Evolutionary conservation across 768 basidiomycete species (phyloP), one percentile per base, ranked within the genome.

Genomic region (Suillus subaureus): DNA sequence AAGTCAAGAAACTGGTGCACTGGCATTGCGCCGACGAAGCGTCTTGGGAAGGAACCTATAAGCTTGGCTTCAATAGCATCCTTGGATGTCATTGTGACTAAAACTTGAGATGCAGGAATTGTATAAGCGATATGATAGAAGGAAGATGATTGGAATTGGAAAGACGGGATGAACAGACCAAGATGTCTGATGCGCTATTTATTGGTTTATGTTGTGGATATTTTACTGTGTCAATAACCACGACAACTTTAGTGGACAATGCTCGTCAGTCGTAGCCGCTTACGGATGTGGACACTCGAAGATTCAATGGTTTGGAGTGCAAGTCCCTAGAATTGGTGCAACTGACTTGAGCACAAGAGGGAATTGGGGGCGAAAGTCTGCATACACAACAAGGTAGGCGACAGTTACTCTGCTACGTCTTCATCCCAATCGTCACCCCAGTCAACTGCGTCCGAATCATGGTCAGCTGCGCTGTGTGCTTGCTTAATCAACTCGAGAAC

Each of bases 401-500:
- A 37, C 35, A 37, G 28, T 61, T 23, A 60, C 64, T 60, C 58
- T 11, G 61, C 68, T 37, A 33, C 56, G 28, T 72, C 71, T 9
- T 61, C 43, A 42, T 77, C 70, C 69, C 71, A 77, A 28, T 73
- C 71, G 35, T 77, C 75, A 18, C 70, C 77, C 75, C 75, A 78
- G 33, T 77, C 75, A 45, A 76, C 64, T 23, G 62, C 21, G 13
- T 63, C 62, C n/a, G 47, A 28, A 61, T 78, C 75, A 64, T 74
- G 71, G 37, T 78, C 77, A 23, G 67, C 71, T 37, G 70, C 69
- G 60, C 43, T 28, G 8, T n/a, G 72, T 42, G 70, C 67, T 63
- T 71, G 74, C 51, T 63, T 70, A 40, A 74, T 60, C 23, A 77
- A 42, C 45, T 77, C 71, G 21, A 74, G 68, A 26, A 75, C 57